Conservation (phyloP, 2,329 filamentous ascomycete genomes). For the Alternaria burnsii region DNA sequence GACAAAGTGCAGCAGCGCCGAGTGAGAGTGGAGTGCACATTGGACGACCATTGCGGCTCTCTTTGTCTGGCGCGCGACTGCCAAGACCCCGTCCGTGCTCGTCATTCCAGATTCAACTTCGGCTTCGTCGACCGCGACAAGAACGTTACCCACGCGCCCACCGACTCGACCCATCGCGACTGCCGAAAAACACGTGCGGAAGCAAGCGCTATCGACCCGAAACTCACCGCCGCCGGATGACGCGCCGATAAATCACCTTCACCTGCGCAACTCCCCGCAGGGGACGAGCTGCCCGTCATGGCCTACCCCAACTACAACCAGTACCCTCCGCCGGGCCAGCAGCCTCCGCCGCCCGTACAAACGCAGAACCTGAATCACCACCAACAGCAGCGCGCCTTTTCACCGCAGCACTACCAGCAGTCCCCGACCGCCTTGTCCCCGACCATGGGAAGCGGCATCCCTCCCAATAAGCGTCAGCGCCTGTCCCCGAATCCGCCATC, state of each 20-base stretch:
- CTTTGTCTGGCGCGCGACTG: slow-evolving; percentile 40
- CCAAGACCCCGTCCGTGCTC: slow-evolving; percentile 37
- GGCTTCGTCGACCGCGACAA: slow-evolving; percentile 25
- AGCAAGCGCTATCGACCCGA: slow-evolving; percentile 10
- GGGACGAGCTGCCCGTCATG: slow-evolving; percentile 44
- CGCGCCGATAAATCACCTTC: slow-evolving; percentile 29
- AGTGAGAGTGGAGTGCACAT: slow-evolving; percentile 1
- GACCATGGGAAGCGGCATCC: slow-evolving; percentile 54
- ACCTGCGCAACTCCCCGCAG: slow-evolving; percentile 35
- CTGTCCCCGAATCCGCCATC: slow-evolving; percentile 74
- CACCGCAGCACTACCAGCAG: slow-evolving; percentile 56
- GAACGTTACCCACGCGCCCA: slow-evolving; percentile 26
- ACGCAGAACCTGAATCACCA: slow-evolving; percentile 55
- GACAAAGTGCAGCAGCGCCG: not conserved
- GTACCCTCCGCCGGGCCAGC: slow-evolving; percentile 36
- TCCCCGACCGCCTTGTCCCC: slow-evolving; percentile 63
- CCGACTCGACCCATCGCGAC: slow-evolving; percentile 17
- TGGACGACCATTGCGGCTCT: slow-evolving; percentile 17
- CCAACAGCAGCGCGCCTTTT: slow-evolving; percentile 53
- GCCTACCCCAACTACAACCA: slow-evolving; percentile 44
- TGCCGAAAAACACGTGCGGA: slow-evolving; percentile 15
- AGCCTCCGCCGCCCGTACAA: slow-evolving; percentile 46
- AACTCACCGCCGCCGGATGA: slow-evolving; percentile 32
- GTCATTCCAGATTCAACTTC: slow-evolving; percentile 27
- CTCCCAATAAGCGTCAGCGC: slow-evolving; percentile 76